Percentiles rank a stretch among this genome's conserved stretches.
Conservation (phyloP, 805 yeast species). For the Wickerhamomyces strasburgensis region DNA sequence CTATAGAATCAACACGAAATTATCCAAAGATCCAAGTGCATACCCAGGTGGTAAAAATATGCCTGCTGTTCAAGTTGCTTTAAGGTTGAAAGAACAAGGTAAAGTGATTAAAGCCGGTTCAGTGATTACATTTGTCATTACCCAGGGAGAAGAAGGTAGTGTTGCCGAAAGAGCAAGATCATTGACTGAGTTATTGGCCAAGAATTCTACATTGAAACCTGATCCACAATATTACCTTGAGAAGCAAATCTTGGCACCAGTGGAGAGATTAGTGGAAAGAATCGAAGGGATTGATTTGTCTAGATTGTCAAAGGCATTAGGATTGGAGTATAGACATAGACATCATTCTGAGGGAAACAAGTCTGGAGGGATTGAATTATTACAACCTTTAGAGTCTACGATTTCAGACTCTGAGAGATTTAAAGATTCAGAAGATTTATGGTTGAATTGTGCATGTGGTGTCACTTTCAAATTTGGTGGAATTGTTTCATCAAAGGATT, state of each 20-base stretch:
- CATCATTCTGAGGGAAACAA: constrained; percentile 24
- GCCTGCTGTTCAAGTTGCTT: constrained; percentile 91
- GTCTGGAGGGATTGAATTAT: constrained; percentile 30
- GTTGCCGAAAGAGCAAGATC: constrained; percentile 84
- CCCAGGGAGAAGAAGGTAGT: constrained; percentile 43
- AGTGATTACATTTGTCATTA: constrained; percentile 82
- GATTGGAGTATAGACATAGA: constrained; percentile 61
- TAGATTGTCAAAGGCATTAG: constrained; percentile 71
- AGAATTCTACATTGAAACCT: constrained; percentile 48
- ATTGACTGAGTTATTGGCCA: constrained; percentile 61
- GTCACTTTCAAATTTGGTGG: constrained; percentile 67
- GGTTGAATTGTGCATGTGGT: constrained; percentile 60
- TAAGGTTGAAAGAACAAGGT: constrained; percentile 74
- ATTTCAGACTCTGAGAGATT: constrained; percentile 81
- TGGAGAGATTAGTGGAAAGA: constrained; percentile 78
- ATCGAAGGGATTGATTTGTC: constrained; percentile 83
- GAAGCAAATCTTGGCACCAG: constrained; percentile 86
- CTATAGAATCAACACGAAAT: constrained; percentile 75
- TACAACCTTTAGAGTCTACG: constrained; percentile 76
- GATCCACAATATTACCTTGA: constrained; percentile 79
- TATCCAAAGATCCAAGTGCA: constrained; percentile 82
- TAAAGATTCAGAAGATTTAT: constrained; percentile 52
- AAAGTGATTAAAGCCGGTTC: constrained; percentile 84
- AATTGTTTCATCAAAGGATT: constrained; percentile 55
- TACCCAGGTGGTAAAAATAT: constrained; percentile 77